Base-by-base conservation (phyloP, 2,329 filamentous ascomycete genomes). In the Ophiostoma perfectum region DNA sequence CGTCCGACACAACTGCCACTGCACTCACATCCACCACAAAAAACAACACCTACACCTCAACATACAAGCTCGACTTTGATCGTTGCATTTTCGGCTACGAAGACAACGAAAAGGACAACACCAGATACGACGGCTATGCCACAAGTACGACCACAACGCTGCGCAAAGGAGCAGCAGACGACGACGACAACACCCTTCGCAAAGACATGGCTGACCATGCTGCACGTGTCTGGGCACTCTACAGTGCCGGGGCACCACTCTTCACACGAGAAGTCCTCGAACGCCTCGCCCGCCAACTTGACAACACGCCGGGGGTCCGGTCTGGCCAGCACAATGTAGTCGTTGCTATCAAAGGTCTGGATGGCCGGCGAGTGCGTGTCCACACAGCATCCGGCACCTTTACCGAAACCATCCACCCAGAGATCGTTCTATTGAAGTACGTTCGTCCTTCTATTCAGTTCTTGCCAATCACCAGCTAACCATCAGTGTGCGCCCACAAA, bases 371-470 rank as follows among this genome's bases (percentile, higher is more conserved):
- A 2, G 69, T 72, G 18, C 65, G 55, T 65, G 9, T 71, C 41
- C 12, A 67, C 2, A 70, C 70, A 4, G 12, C 62, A 8, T 64
- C 66, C 0, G 72, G 71, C 27, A 65, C 45, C 18, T 49, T 68
- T 9, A 2, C 49, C 16, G 44, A 64, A 2, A 64, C 70, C 7
- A 65, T 60, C 8, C 71, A 72, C 36, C 70, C 71, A 0, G 68
- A 72, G 42, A 72, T 72, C 68, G 70, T 72, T 16, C 39, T 70
- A 8, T 52, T 72, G 12, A 71, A 71, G 70, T 72, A 12, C 3
- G 64, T 67, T 14, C 6, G n/a, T 58, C 52, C 38, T 14, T 27
- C 5, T 12, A 3, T 58, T 12, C 39, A 42, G 7, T 66, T 18
- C 27, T n/a, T 18, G n/a, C 27, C 7, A 39, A 12, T 11, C 27